These are phyloP conservation scores for Ogataea zsoltii DNA, from an alignment of 805 yeast species.

Conservation along the genomic window DNA sequence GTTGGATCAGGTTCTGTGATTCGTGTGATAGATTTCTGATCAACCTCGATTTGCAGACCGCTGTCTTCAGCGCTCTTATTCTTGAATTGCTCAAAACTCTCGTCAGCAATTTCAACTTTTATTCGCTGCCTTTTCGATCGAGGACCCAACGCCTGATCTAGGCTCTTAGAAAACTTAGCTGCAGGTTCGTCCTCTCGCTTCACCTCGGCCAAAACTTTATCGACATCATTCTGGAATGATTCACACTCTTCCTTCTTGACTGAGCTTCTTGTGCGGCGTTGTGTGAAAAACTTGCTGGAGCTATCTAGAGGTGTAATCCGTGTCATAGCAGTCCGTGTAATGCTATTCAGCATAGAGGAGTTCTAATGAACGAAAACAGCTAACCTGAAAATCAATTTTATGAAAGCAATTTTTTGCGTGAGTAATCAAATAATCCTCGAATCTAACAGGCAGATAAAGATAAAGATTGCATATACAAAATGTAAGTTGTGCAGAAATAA, in stretches of 20 bases:
- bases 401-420: too few species aligned
- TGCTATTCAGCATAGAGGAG: too few species aligned
- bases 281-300: constrained; percentile 12
- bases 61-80: neutral
- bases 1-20: neutral
- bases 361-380: too few species aligned
- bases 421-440: too few species aligned
- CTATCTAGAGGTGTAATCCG: too few species aligned
- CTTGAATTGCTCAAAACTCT: neutral
- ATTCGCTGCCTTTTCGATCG: neutral
- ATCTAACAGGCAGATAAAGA: too few species aligned
- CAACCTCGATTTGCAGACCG: neutral
- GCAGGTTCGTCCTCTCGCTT: constrained; percentile 1
- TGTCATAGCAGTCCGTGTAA: too few species aligned
- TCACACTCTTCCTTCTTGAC: neutral
- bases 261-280: constrained; percentile 8
- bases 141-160: neutral
- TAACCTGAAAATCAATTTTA: too few species aligned
- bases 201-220: constrained; percentile 1
- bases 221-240: constrained; percentile 1
- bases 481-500: too few species aligned
- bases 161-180: too few species aligned
- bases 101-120: constrained; percentile 1
- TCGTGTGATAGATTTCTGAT: neutral
- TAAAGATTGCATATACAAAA: too few species aligned